Base-by-base conservation (phyloP, 805 yeast genomes). In the Lipomyces lipofer region DNA sequence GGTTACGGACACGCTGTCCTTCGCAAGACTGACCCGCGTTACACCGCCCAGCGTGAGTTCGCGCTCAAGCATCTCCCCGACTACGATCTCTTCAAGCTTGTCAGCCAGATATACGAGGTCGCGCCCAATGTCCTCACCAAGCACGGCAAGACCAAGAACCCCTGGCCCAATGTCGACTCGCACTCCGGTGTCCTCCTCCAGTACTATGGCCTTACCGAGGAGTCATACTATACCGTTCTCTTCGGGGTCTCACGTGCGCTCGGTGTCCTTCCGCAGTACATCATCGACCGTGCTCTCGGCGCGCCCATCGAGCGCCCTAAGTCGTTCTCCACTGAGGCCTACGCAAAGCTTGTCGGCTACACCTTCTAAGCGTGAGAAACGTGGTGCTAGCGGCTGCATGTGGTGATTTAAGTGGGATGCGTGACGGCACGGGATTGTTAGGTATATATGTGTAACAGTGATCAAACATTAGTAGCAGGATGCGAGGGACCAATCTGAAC, bases 321-420 rank as follows among this genome's bases (percentile, higher is more conserved):
- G 77, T 84, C 95, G 60, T 88, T 89, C 88, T 87, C 95, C 59
- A 88, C 96, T 63, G 92, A 88, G 76, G 89, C 89, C 77, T 88
- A 86, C 79, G 84, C 82, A 70, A 89, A 88, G 79, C 76, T 88
- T 72, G 95, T 63, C 35, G 58, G 64, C 35, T 54, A 52, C 48
- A 55, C 51, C 49, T 35, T 49, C 36, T 60, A 54, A 54, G 36
- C 51, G 53, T 40, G 25, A 24, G n/a, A 24, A 12, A 21, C 22
- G n/a, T n/a, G n/a, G n/a, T n/a, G n/a, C n/a, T n/a, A n/a, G n/a
- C n/a, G n/a, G n/a, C n/a, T n/a, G n/a, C n/a, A n/a, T n/a, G n/a
- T n/a, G n/a, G n/a, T n/a, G n/a, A n/a, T n/a, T n/a, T n/a, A n/a
- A n/a, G n/a, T n/a, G n/a, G n/a, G n/a, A n/a, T n/a, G n/a, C n/a